Conservation (phyloP, 2,329 filamentous ascomycete genomes). For the Scytalidium sp. region DNA sequence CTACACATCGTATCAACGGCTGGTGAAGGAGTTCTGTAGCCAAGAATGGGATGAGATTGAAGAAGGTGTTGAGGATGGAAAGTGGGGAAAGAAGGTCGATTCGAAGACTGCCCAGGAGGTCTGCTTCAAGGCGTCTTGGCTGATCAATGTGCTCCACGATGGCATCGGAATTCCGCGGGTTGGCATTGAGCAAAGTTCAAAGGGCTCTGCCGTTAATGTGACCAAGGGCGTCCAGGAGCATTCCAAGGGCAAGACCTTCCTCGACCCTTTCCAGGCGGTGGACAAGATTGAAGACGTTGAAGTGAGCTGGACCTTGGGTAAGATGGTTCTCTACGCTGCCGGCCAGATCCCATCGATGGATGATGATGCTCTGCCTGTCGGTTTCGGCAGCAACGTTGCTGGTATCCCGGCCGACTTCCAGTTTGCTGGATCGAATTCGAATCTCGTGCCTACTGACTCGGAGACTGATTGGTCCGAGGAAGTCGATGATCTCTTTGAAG, state of each 20-base stretch:
- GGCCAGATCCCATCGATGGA: conserved; percentile 73
- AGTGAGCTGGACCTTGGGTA: conserved; percentile 95
- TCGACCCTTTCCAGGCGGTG: conserved; percentile 87
- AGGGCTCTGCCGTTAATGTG: conserved; percentile 56
- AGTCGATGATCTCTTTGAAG: conserved; percentile 59
- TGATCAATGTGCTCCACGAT: conserved; percentile 94
- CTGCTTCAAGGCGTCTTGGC: conserved; percentile 97
- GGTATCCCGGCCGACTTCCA: conserved; percentile 75
- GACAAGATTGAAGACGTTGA: conserved; percentile 90
- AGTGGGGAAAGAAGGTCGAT: conserved; percentile 74
- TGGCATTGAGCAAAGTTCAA: conserved; percentile 64
- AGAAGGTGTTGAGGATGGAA: conserved; percentile 58
- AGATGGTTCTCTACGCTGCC: conserved; percentile 92
- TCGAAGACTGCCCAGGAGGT: conserved; percentile 75
- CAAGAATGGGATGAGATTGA: conserved; percentile 79
- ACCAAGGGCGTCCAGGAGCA: conserved; percentile 68
- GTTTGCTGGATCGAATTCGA: conserved; percentile 61
- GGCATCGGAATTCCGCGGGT: conserved; percentile 90
- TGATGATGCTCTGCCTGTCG: conserved; percentile 68
- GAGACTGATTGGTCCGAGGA: conserved; percentile 55
- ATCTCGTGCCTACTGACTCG: conserved; percentile 26
- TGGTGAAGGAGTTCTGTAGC: conserved; percentile 81
- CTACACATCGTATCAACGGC: conserved; percentile 81
- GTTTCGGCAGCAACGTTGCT: conserved; percentile 80
- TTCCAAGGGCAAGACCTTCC: conserved; percentile 70